Base-by-base conservation (phyloP, 129 eudicot species). In the Saposhnikovia divaricata region DNA sequence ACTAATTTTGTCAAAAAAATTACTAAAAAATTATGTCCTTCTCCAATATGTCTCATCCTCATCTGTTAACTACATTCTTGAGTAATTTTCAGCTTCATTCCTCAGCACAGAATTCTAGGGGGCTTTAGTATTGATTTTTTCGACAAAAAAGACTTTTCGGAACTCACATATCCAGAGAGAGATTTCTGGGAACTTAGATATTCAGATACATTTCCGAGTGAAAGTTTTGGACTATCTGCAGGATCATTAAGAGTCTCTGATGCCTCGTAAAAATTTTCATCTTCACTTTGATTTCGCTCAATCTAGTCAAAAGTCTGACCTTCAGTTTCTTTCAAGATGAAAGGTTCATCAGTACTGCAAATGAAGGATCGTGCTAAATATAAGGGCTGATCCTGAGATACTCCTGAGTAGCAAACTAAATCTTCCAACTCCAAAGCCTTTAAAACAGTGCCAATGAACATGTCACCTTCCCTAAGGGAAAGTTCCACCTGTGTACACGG, bases 361-460 rank as follows among this genome's bases (percentile, higher is more conserved):
- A 95, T 95, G 74, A 92, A 90, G 25, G 99, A 95, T 44, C 96
- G 86, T 47, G 97, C 97, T 81, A 95, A 74, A 80, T 89, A 95
- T 65, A 86, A 85, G 74, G 88, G 86, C 73, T 78, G 85, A 73
- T 89, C 85, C 69, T 70, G 84, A 80, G 87, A 82, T 75, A 46
- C 74, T 74, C 89, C 89, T 63, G 85, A 86, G 82, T 85, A 46
- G 72, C 91, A 86, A 75, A 92, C 86, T 82, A 92, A 82, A 88
- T 95, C 99, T 86, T 95, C 99, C 34, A 95, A 83, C 89, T 95
- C 99, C 81, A 95, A 86, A 42, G 97, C 89, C 78, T 92, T 92
- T 78, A 95, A 88, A 63, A 95, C 90, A 19, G 97, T 92, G 74
- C 99, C 99, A 76, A 95, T 92, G 85, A 92, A 90, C 89, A 92